A percentile compares a stretch with the other conserved stretches of the same genome.
Evolutionary conservation across 495 filamentous ascomycete species (phyloP).

Genomic region (Lasiosphaeriaceae sp.): DNA sequence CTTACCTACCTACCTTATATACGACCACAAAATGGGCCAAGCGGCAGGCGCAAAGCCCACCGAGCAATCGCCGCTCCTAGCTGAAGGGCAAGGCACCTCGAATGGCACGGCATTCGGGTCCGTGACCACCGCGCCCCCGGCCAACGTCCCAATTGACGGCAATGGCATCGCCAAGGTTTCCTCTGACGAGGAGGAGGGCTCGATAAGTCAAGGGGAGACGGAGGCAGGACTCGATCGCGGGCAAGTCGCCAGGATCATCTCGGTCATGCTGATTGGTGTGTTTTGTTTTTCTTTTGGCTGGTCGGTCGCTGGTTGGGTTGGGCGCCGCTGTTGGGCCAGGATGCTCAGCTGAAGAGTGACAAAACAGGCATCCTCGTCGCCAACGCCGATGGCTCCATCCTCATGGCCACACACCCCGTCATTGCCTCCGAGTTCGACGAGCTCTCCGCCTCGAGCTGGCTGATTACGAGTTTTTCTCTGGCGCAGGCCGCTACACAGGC

Average conservation of each 20-base stretch:
- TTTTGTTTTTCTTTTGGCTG: not conserved
- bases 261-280: slow-evolving; percentile 28
- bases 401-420: slow-evolving; percentile 57
- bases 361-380: slow-evolving; percentile 60
- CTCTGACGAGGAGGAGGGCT: not conserved
- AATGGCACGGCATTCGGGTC: too few species aligned
- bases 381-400: slow-evolving; percentile 58
- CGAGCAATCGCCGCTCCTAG: slow-evolving; percentile 13
- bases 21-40: slow-evolving; percentile 2
- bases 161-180: not conserved
- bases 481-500: slow-evolving; percentile 58
- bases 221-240: not conserved
- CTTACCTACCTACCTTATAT: not conserved
- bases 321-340: too few species aligned
- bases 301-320: too few species aligned
- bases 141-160: not conserved
- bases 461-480: slow-evolving; percentile 62
- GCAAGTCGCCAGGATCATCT: slow-evolving; percentile 21
- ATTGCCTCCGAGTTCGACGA: slow-evolving; percentile 66
- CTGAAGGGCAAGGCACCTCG: too few species aligned
- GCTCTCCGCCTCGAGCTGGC: slow-evolving; percentile 58
- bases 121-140: too few species aligned
- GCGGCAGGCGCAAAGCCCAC: not conserved
- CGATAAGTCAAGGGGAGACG: not conserved
- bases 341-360: not conserved